A percentile compares a stretch with the other conserved stretches of the same genome.
Conservation (phyloP, 805 yeast genomes). For the Candida khao-thaluensis region DNA sequence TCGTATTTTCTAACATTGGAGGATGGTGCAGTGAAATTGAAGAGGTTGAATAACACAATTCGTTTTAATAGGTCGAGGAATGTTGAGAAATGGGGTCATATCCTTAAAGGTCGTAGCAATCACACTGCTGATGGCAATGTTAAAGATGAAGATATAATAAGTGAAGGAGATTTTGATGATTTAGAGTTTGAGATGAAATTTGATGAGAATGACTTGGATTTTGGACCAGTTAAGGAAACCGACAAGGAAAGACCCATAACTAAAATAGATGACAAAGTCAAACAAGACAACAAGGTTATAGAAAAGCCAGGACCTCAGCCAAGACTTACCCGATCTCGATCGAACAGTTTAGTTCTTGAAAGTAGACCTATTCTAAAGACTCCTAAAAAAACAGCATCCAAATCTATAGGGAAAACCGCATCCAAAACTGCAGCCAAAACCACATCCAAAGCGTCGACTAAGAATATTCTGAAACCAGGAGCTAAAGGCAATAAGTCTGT, state of each 20-base stretch:
- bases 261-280: not conserved
- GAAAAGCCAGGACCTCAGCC: constrained; percentile 3
- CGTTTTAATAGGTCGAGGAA: constrained; percentile 40
- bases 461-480: not conserved
- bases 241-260: not conserved
- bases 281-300: not conserved
- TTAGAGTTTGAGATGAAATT: constrained; percentile 18
- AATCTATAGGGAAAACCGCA: not conserved
- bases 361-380: constrained; percentile 2
- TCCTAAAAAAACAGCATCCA: not conserved
- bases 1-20: constrained; percentile 30
- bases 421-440: not conserved
- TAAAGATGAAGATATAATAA: constrained; percentile 18
- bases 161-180: constrained; percentile 41
- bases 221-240: not conserved
- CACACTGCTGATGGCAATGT: constrained; percentile 11
- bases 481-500: too few relatives aligned
- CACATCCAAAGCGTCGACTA: not conserved
- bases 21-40: constrained; percentile 19
- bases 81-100: constrained; percentile 21
- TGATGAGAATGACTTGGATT: constrained; percentile 13
- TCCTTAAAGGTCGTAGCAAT: constrained; percentile 7
- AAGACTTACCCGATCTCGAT: constrained; percentile 6
- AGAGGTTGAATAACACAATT: constrained; percentile 30
- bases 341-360: constrained; percentile 3